Conservation (phyloP, 2,329 filamentous ascomycete species). For the Botrytis porri region DNA sequence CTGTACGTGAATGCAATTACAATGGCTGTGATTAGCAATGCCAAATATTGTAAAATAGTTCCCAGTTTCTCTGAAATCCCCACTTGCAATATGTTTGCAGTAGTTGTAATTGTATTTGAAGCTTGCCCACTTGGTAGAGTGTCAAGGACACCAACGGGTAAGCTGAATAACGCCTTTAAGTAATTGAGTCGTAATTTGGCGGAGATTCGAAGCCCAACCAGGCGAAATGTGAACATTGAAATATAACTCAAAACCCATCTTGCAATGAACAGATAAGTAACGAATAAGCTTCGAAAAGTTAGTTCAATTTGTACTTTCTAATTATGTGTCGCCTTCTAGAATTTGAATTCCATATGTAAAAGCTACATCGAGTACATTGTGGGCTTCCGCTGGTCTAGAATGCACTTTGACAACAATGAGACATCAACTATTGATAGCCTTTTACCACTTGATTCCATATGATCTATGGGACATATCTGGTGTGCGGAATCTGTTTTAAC, state of each 20-base stretch:
- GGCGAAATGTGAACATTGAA: conserved; percentile 58
- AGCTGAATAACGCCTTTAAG: conserved; percentile 59
- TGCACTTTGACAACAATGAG: background rate
- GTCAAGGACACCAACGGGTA: conserved; percentile 67
- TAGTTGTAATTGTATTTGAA: conserved; percentile 55
- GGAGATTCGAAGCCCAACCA: conserved; percentile 61
- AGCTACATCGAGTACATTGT: background rate
- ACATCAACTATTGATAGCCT: background rate
- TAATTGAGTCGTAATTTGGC: conserved; percentile 62
- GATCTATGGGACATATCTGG: background rate
- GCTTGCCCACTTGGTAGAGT: conserved; percentile 51
- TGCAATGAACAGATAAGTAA: conserved; percentile 68
- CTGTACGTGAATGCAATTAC: conserved; percentile 55
- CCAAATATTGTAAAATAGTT: conserved; percentile 53
- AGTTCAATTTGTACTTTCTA: background rate
- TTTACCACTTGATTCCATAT: background rate
- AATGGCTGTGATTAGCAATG: conserved; percentile 52
- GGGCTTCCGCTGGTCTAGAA: background rate
- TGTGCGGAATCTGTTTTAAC: background rate
- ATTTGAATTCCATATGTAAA: background rate
- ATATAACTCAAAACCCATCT: conserved; percentile 63
- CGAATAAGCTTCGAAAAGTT: conserved; percentile 52
- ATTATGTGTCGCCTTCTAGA: background rate
- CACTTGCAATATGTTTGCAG: conserved; percentile 61
- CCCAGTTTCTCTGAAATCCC: conserved; percentile 64